Evolutionary conservation across 2,329 filamentous ascomycete genomes (phyloP), one percentile per base, ranked within the genome.

Genomic region (Fusarium zealandicum): DNA sequence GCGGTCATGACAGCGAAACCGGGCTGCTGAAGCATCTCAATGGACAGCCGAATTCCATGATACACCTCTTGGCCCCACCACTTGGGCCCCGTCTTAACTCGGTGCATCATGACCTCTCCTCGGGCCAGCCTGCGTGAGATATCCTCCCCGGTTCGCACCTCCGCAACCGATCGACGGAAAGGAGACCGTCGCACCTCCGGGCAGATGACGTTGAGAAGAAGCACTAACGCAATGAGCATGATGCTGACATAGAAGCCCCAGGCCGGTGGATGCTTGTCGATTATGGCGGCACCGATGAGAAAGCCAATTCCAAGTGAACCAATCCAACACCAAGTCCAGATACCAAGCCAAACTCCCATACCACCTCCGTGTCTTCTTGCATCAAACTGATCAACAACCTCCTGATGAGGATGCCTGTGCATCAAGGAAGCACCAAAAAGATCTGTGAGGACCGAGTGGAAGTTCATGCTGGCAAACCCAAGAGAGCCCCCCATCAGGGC

Each of bases 191-290:
- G 80, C 18, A 89, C 87, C 69, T 93, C 90, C 0, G 90, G 90
- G 16, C 84, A 83, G 31, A 90, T 70, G 9, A 91, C 83, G 58
- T 92, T 91, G 37, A 93, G 76, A 3, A 91, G 65, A 12, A 92
- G 75, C 6, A 89, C 84, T 20, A 81, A 72, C 3, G 85, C 85
- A 38, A 90, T 79, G 31, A 92, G 75, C 22, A 89, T 81, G 54
- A 91, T 86, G 54, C 86, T 85, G 67, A 91, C 75, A 70, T 91
- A 92, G 70, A 93, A 90, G 0, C 90, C 90, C 88, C 87, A 92
- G 2, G 83, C 82, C 2, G 90, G 88, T 45, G 82, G 80, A 28
- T 86, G 71, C 9, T 70, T 72, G 59, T 87, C 83, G 63, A 92
- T 90, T 63, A 92, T 83, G 31, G 80, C 75, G 10, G 89, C 88